Conservation (phyloP, 1,139 yeast genomes). For the Candida tropicalis region DNA sequence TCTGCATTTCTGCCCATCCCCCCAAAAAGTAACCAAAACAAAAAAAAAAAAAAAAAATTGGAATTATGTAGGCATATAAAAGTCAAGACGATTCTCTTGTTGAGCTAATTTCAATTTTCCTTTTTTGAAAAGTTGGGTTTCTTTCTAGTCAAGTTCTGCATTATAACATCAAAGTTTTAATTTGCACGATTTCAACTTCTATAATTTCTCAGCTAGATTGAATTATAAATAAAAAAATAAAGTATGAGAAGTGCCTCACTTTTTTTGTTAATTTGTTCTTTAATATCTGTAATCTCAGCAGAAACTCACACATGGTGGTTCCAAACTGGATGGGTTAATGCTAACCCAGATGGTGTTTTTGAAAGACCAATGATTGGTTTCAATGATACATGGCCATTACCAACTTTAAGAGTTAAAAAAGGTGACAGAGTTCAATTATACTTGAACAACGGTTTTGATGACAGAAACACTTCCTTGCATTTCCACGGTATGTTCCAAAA, state of each 20-base stretch:
- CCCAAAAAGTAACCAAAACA: background rate
- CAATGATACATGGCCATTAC: constrained; percentile 75
- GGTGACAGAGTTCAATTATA: constrained; percentile 64
- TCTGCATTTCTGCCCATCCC: background rate
- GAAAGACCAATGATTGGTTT: constrained; percentile 61
- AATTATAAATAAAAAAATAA: constrained; percentile 1
- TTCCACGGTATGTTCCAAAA: constrained; percentile 77
- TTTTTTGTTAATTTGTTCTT: constrained; percentile 7
- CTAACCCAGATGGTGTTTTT: constrained; percentile 65
- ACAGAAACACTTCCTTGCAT: constrained; percentile 63
- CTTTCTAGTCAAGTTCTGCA: constrained; percentile 7
- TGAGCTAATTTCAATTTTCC: constrained; percentile 3
- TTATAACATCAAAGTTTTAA: background rate
- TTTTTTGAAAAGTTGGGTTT: constrained; percentile 8
- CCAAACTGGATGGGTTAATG: constrained; percentile 56
- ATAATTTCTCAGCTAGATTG: constrained; percentile 1
- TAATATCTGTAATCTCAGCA: constrained; percentile 25
- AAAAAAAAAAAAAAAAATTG: background rate
- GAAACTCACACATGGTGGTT: constrained; percentile 55
- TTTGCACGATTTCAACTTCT: background rate
- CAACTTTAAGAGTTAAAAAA: constrained; percentile 62
- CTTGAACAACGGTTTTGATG: constrained; percentile 58
- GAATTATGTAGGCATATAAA: background rate
- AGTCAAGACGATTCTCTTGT: constrained; percentile 4
- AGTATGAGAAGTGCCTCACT: constrained; percentile 10